phyloP scores from a whole-genome alignment of 208 protist genomes.

The Leishmania lainsoni region DNA sequence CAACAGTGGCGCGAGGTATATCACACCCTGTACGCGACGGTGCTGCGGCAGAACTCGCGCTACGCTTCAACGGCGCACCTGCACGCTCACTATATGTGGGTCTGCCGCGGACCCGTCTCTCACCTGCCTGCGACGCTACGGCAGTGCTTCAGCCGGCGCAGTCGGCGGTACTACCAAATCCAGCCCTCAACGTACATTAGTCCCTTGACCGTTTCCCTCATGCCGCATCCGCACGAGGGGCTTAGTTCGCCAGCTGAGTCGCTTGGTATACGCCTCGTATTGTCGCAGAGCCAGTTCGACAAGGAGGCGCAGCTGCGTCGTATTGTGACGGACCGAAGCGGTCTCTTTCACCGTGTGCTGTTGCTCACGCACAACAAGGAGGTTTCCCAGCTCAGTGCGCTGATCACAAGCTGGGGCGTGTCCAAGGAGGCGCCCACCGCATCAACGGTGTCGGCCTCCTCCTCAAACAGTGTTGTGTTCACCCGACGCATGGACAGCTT shows the following conservation, averaged over 20 bases:
- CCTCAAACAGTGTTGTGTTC: constrained; percentile 29
- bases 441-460: not conserved
- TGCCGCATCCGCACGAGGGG: constrained; percentile 33
- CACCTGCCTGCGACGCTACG: constrained; percentile 43
- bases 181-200: constrained; percentile 35
- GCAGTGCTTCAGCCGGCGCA: constrained; percentile 51
- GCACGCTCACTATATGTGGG: constrained; percentile 45
- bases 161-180: constrained; percentile 76
- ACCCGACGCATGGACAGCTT: constrained; percentile 53
- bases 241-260: constrained; percentile 45
- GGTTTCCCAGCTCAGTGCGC: constrained; percentile 51
- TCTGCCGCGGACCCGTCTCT: constrained; percentile 55
- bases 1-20: constrained; percentile 31
- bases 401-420: constrained; percentile 53
- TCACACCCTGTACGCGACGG: constrained; percentile 1
- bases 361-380: constrained; percentile 83
- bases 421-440: constrained; percentile 14
- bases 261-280: constrained; percentile 51
- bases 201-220: constrained; percentile 31
- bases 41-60: constrained; percentile 18
- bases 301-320: constrained; percentile 49
- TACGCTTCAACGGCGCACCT: constrained; percentile 25
- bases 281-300: constrained; percentile 59
- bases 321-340: constrained; percentile 50
- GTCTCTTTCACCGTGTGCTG: constrained; percentile 45